Conservation (phyloP, 441 rosid genomes). For the Oxalis stricta region DNA sequence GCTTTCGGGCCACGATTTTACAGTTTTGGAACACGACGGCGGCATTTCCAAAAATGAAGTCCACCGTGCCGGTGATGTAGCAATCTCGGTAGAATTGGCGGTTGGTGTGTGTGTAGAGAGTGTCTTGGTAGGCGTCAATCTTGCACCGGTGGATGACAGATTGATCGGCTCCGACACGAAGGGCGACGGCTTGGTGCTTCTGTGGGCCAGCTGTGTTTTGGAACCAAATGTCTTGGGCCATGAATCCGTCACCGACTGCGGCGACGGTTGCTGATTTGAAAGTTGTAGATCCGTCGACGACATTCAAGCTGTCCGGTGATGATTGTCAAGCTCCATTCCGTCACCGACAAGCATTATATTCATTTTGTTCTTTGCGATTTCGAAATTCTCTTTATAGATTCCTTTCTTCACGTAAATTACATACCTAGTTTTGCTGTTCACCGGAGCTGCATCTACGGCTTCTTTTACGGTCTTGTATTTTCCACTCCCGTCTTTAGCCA, state of each 20-base stretch:
- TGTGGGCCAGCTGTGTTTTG: slow-evolving; percentile 62
- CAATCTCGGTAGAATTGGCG: slow-evolving; percentile 62
- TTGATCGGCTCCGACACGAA: slow-evolving; percentile 50
- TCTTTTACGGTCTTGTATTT: slow-evolving; percentile 39
- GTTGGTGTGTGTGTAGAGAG: slow-evolving; percentile 41
- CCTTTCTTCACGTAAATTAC: slow-evolving; percentile 62
- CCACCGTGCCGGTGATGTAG: slow-evolving; percentile 42
- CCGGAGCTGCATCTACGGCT: slow-evolving; percentile 41
- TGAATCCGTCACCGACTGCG: slow-evolving; percentile 56
- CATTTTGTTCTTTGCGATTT: slow-evolving; percentile 32
- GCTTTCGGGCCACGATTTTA: slow-evolving; percentile 35
- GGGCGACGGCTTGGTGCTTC: slow-evolving; percentile 68
- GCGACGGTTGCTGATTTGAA: slow-evolving; percentile 52
- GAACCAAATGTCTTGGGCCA: slow-evolving; percentile 65
- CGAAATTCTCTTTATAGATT: slow-evolving; percentile 37
- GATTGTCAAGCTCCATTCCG: slow-evolving; percentile 30
- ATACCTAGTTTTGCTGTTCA: slow-evolving; percentile 29
- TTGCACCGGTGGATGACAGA: slow-evolving; percentile 54
- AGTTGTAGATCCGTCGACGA: slow-evolving; percentile 37
- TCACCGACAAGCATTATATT: slow-evolving; percentile 48
- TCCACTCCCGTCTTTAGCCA: slow-evolving; percentile 59
- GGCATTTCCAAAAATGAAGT: slow-evolving; percentile 52
- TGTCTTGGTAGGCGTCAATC: slow-evolving; percentile 59
- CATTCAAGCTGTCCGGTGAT: slow-evolving; percentile 44
- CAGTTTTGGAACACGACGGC: slow-evolving; percentile 51